A percentile compares a stretch with the other conserved stretches of the same genome.
Evolutionary conservation across 148 eudicot species (phyloP).

Genomic region (Gaultheria prostrata): DNA sequence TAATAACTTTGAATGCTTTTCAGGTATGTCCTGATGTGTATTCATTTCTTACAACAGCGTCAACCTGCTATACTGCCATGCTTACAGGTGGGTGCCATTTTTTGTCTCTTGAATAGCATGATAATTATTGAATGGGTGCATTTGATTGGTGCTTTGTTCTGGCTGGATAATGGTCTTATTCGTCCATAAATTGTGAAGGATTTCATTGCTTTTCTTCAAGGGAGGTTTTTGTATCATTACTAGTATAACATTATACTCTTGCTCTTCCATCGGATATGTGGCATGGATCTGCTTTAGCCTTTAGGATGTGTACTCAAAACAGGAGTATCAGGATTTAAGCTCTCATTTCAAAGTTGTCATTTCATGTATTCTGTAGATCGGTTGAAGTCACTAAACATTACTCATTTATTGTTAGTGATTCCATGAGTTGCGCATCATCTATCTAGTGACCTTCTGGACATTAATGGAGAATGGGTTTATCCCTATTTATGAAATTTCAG

Average conservation of each 20-base stretch:
- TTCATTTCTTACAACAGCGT: slow-evolving; percentile 89
- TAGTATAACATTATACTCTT: background rate
- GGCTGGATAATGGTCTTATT: background rate
- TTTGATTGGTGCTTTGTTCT: background rate
- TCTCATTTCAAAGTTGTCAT: background rate
- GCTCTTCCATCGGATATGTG: background rate
- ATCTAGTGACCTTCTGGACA: background rate
- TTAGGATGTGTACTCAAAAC: background rate
- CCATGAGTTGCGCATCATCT: background rate
- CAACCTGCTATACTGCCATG: slow-evolving; percentile 93
- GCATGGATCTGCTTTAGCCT: slow-evolving; percentile 3
- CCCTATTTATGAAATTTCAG: background rate
- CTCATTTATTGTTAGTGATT: background rate
- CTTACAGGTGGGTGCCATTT: slow-evolving; percentile 59
- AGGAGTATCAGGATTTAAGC: background rate
- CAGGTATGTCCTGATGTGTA: slow-evolving; percentile 98
- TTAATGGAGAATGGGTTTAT: background rate
- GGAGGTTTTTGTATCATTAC: background rate
- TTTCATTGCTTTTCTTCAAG: background rate
- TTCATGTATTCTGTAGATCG: background rate
- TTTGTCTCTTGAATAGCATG: slow-evolving; percentile 7
- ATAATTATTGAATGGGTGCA: background rate
- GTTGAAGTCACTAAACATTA: background rate
- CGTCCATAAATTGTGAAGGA: background rate
- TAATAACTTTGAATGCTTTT: slow-evolving; percentile 24